Percentiles rank a stretch among this genome's conserved stretches.
Conservation (phyloP, 768 basidiomycete species). For the Leccinum obscurum region DNA sequence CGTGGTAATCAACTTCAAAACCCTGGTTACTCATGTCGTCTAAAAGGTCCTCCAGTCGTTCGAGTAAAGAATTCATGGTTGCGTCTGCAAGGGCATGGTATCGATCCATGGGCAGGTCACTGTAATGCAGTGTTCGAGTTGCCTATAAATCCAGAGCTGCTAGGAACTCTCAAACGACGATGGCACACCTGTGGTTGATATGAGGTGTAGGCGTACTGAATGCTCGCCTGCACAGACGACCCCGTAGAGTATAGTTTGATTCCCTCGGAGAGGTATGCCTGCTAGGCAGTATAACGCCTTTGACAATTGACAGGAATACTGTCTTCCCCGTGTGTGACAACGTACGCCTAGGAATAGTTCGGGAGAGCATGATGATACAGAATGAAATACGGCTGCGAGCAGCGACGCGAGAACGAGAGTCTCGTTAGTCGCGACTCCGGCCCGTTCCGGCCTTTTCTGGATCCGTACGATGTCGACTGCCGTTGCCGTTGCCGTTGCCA, state of each 20-base stretch:
- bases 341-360: constrained; percentile 18
- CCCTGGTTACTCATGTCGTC: constrained; percentile 53
- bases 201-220: constrained; percentile 58
- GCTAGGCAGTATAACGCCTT: neutral
- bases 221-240: constrained; percentile 19
- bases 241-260: constrained; percentile 1
- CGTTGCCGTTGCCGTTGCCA: too few relatives aligned
- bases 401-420: too few relatives aligned
- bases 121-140: constrained; percentile 18
- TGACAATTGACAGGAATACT: constrained; percentile 9
- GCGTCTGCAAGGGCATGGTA: constrained; percentile 75
- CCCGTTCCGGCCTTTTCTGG: too few relatives aligned
- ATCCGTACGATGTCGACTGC: too few relatives aligned
- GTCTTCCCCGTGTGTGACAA: constrained; percentile 3
- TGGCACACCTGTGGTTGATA: constrained; percentile 50
- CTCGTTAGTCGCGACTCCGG: too few relatives aligned
- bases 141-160: neutral
- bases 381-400: too few relatives aligned
- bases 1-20: constrained; percentile 89
- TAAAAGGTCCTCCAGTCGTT: constrained; percentile 71
- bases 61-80: constrained; percentile 76
- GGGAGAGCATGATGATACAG: constrained; percentile 18
- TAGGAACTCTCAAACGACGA: neutral
- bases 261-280: neutral
- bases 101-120: constrained; percentile 55